Percentiles rank a stretch among this genome's conserved stretches.
These are phyloP conservation scores for Gossypium aridum DNA, from an alignment of 441 rosid genomes.

Conservation along the genomic window DNA sequence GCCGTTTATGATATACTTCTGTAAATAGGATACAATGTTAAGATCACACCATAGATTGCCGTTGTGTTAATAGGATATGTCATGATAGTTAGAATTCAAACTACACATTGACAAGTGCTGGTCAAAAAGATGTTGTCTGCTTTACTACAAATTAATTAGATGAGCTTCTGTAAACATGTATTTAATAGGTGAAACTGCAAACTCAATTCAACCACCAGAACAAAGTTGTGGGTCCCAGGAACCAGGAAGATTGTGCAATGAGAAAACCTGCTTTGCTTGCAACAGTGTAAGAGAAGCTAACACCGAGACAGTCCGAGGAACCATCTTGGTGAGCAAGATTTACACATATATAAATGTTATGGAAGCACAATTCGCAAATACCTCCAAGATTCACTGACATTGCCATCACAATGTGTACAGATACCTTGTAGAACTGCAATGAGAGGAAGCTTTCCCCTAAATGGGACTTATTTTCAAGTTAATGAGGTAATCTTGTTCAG, in stretches of 20 bases:
- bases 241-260: conserved; percentile 48
- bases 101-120: not conserved
- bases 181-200: conserved; percentile 75
- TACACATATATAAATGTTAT: not conserved
- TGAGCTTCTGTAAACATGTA: conserved; percentile 4
- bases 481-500: conserved; percentile 55
- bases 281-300: conserved; percentile 61
- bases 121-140: not conserved
- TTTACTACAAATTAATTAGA: conserved; percentile 6
- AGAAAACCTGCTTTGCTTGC: conserved; percentile 69
- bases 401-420: conserved; percentile 33
- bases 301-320: conserved; percentile 77
- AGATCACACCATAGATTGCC: not conserved
- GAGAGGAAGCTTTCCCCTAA: conserved; percentile 96
- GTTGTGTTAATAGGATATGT: not conserved
- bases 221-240: conserved; percentile 43
- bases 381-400: conserved; percentile 18
- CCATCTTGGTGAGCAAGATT: conserved; percentile 62
- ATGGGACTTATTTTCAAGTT: conserved; percentile 95
- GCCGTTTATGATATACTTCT: conserved; percentile 2
- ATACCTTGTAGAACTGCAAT: conserved; percentile 95
- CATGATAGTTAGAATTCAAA: not conserved
- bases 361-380: conserved; percentile 8
- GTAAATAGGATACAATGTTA: conserved; percentile 6
- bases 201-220: conserved; percentile 56